Evolutionary conservation across 2,329 filamentous ascomycete genomes (phyloP).

Genomic region (Akanthomyces muscarius): DNA sequence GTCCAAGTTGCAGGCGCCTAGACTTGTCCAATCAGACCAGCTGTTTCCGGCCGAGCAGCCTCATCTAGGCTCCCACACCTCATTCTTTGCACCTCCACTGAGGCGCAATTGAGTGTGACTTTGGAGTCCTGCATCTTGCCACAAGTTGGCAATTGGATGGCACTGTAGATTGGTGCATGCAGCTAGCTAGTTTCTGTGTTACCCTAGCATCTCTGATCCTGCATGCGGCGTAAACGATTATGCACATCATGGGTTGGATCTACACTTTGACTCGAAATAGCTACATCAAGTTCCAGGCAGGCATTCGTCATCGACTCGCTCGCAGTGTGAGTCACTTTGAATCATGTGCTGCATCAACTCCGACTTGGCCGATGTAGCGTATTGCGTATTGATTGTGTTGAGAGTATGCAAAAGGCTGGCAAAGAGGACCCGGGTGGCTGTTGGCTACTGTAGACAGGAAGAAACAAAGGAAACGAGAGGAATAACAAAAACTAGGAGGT

Average conservation of each 20-base stretch:
- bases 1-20: constrained; percentile 1
- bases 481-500: too few relatives aligned
- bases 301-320: not conserved
- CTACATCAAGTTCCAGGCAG: not conserved
- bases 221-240: constrained; percentile 3
- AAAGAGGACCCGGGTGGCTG: too few relatives aligned
- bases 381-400: not conserved
- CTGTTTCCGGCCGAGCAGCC: not conserved
- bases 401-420: not conserved
- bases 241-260: constrained; percentile 1
- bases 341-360: not conserved
- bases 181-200: not conserved
- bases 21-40: not conserved
- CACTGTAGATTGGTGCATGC: constrained; percentile 8
- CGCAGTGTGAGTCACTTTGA: not conserved
- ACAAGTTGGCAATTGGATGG: not conserved
- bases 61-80: not conserved
- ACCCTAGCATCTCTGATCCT: constrained; percentile 10
- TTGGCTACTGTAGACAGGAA: too few relatives aligned
- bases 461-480: too few relatives aligned
- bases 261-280: not conserved
- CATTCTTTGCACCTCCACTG: not conserved
- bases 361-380: not conserved
- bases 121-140: not conserved
- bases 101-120: not conserved